A percentile compares a stretch with the other conserved stretches of the same genome.
These are phyloP conservation scores for Corylus heterophylla DNA, from an alignment of 306 rosid genomes.

Conservation along the genomic window DNA sequence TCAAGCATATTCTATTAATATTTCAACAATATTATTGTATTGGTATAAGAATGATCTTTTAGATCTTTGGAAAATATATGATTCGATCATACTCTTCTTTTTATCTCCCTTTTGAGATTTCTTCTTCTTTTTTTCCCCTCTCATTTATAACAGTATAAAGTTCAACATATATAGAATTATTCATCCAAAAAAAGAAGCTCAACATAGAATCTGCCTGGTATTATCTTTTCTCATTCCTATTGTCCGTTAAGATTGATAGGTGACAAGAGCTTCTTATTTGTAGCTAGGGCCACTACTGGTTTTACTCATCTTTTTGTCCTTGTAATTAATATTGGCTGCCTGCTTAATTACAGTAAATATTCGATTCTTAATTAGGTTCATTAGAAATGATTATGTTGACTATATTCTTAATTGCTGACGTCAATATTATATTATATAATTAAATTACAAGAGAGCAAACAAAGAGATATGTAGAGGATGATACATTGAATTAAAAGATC, in stretches of 20 bases:
- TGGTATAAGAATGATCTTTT: not conserved
- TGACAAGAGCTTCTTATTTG: not conserved
- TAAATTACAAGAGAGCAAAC: not conserved
- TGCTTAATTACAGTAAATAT: constrained; percentile 27
- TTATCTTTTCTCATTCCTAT: constrained; percentile 3
- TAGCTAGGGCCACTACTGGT: not conserved
- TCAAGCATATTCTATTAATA: not conserved
- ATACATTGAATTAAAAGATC: not conserved
- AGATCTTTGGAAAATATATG: constrained; percentile 1
- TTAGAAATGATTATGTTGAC: constrained; percentile 27
- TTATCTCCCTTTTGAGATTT: constrained; percentile 2
- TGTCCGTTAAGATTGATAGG: not conserved
- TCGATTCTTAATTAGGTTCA: constrained; percentile 17
- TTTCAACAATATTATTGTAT: constrained; percentile 1
- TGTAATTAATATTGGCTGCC: constrained; percentile 2
- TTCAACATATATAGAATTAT: not conserved
- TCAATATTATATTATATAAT: constrained; percentile 1
- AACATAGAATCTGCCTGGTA: not conserved
- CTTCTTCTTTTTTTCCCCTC: not conserved
- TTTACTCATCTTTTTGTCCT: not conserved
- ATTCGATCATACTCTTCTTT: constrained; percentile 11
- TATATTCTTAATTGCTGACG: constrained; percentile 29
- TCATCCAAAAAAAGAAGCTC: not conserved
- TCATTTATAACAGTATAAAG: not conserved
- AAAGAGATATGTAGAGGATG: not conserved